phyloP scores from a whole-genome alignment of 768 basidiomycete genomes.

The Myochromella boudieri region DNA sequence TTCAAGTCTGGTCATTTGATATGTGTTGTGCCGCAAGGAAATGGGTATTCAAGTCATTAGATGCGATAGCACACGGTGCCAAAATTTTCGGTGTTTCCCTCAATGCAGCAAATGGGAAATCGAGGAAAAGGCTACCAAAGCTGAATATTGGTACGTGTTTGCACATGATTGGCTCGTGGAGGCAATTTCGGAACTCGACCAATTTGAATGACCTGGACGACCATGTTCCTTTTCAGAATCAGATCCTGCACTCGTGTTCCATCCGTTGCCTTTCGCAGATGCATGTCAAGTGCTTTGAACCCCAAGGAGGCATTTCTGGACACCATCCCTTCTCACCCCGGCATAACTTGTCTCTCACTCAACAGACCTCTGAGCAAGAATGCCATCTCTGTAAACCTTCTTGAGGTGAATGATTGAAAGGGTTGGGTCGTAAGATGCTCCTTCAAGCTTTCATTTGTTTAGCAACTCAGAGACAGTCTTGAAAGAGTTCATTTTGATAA shows the following conservation, averaged over 20 bases:
- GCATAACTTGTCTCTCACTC: constrained; percentile 72
- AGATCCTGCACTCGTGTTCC: constrained; percentile 1
- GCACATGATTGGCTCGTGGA: too few relatives aligned
- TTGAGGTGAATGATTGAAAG: constrained; percentile 48
- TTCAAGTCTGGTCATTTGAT: too few relatives aligned
- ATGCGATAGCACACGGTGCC: too few relatives aligned
- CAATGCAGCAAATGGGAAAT: too few relatives aligned
- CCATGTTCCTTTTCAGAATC: constrained; percentile 9
- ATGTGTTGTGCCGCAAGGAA: too few relatives aligned
- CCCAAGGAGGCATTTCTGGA: constrained; percentile 47
- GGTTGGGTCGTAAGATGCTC: neutral
- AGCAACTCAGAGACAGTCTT: constrained; percentile 75
- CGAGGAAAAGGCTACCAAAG: too few relatives aligned
- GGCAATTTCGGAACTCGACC: too few relatives aligned
- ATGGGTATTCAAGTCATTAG: too few relatives aligned
- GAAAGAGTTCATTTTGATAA: constrained; percentile 67
- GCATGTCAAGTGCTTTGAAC: constrained; percentile 11
- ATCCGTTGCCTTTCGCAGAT: constrained; percentile 8
- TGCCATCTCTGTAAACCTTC: constrained; percentile 74
- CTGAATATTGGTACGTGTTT: too few relatives aligned
- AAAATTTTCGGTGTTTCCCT: too few relatives aligned
- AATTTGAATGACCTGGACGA: too few relatives aligned
- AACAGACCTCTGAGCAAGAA: constrained; percentile 85
- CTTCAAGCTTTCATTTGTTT: constrained; percentile 5
- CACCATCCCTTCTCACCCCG: constrained; percentile 52